phyloP scores from a whole-genome alignment of 768 basidiomycete genomes.

The Mycena epipterygia region DNA sequence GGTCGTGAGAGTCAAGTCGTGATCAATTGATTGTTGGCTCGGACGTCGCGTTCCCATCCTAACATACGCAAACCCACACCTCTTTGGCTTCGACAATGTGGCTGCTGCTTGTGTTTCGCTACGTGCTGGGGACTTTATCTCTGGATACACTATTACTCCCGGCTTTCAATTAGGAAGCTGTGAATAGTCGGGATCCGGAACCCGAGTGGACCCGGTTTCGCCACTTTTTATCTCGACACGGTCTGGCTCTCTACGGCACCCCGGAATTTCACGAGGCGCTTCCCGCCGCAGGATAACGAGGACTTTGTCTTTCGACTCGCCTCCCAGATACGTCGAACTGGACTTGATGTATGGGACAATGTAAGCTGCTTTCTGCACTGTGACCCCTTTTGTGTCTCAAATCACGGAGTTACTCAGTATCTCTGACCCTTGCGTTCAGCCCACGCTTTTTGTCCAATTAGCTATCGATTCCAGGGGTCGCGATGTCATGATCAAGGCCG shows the following conservation, averaged over 20 bases:
- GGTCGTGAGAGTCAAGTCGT: too few species aligned
- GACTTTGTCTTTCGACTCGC: neutral
- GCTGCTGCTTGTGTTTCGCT: too few species aligned
- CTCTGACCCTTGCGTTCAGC: too few species aligned
- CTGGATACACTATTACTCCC: too few species aligned
- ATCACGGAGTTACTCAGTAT: neutral
- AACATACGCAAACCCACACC: too few species aligned
- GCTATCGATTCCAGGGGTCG: neutral
- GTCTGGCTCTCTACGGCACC: neutral
- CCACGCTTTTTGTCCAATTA: neutral
- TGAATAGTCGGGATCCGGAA: neutral
- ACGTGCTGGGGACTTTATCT: too few species aligned
- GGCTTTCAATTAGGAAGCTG: neutral
- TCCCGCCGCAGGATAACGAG: neutral
- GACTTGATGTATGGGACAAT: neutral
- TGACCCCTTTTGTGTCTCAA: neutral
- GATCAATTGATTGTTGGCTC: too few species aligned
- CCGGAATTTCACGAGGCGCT: neutral
- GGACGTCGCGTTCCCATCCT: too few species aligned
- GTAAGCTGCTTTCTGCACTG: neutral
- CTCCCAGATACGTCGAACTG: neutral
- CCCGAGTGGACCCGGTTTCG: neutral
- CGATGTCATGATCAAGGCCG: conserved; percentile 16
- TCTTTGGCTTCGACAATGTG: too few species aligned
- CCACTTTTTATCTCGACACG: neutral